A percentile compares a stretch with the other conserved stretches of the same genome.
Conservation (phyloP, 768 basidiomycete species). For the Favolaschia claudopus region DNA sequence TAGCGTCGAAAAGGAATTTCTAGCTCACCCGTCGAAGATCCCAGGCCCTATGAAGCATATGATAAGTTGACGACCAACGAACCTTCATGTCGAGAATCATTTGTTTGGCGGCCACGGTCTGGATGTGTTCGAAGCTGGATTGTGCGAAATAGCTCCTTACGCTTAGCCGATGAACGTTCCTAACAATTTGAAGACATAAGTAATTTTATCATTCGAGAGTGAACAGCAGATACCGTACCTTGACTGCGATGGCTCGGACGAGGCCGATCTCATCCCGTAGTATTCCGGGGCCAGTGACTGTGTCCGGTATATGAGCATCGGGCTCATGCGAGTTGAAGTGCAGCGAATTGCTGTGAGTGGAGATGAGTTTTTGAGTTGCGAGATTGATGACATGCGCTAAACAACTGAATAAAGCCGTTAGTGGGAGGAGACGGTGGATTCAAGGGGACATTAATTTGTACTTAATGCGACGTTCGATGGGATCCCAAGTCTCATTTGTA, state of each 20-base stretch:
- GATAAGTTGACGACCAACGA: slow-evolving; percentile 41
- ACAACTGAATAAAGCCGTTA: slow-evolving; percentile 22
- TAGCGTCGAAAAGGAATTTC: neutral
- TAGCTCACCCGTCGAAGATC: slow-evolving; percentile 6
- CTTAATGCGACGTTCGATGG: neutral
- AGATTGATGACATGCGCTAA: slow-evolving; percentile 44
- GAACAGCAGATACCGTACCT: slow-evolving; percentile 3
- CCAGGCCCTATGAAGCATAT: slow-evolving; percentile 29
- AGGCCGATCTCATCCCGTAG: slow-evolving; percentile 34
- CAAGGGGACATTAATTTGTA: neutral
- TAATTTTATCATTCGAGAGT: neutral
- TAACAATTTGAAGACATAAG: no score
- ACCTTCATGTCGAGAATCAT: slow-evolving; percentile 41
- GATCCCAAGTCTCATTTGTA: neutral
- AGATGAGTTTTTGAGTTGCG: slow-evolving; percentile 37
- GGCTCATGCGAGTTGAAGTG: slow-evolving; percentile 32
- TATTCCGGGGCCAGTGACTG: neutral
- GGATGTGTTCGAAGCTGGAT: slow-evolving; percentile 19
- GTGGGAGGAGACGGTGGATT: neutral
- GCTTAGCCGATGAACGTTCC: slow-evolving; percentile 36
- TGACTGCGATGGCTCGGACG: slow-evolving; percentile 31
- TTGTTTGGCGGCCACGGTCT: neutral
- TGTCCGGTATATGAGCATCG: neutral
- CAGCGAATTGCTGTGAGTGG: slow-evolving; percentile 27
- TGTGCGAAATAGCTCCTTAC: slow-evolving; percentile 28